Evolutionary conservation across 176 grass and related monocot species (phyloP).

Genomic region (Sorghum bicolor): Sorghum_bicolor_NCBIv3 NC_012878.2:6229001-6229500

Average conservation of each 20-base stretch:
- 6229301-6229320: conserved; percentile 98
- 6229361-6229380: background rate
- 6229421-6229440: background rate
- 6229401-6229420: background rate
- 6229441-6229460: background rate
- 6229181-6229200: conserved; percentile 99
- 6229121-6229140: background rate
- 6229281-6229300: conserved; percentile 88
- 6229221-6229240: conserved; percentile 97
- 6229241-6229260: conserved; percentile 96
- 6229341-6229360: conserved; percentile 96
- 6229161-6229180: conserved; percentile 96
- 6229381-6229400: background rate
- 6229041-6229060: conserved; percentile 6
- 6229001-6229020: conserved; percentile 22
- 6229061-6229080: conserved; percentile 19
- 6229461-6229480: background rate
- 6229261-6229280: conserved; percentile 98
- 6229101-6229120: conserved; percentile 19
- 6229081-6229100: conserved; percentile 7
- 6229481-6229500: background rate
- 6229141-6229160: conserved; percentile 13
- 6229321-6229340: conserved; percentile 98
- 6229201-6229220: conserved; percentile 96
- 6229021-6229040: conserved; percentile 9